Conservation (phyloP, 176 grass and related monocot species). For the Triticum aestivum region DNA sequence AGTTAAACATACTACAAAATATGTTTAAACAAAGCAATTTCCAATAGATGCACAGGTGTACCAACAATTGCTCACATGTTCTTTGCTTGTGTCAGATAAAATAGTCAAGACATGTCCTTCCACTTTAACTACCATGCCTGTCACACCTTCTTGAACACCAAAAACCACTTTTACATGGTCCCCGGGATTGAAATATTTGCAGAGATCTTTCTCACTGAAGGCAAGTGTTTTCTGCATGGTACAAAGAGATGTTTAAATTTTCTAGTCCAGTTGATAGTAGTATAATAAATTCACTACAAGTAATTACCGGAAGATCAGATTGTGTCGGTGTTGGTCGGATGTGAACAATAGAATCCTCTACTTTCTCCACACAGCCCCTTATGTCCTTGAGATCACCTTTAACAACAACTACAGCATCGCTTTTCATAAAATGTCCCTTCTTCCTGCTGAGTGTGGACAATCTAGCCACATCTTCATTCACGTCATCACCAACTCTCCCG, state of each 20-base stretch:
- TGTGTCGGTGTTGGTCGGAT: conserved; percentile 67
- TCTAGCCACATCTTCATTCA: conserved; percentile 59
- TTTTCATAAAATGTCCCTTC: conserved; percentile 86
- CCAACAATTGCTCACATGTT: conserved; percentile 58
- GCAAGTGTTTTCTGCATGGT: conserved; percentile 61
- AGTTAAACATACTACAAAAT: conserved; percentile 7
- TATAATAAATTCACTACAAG: conserved; percentile 1
- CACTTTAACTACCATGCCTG: conserved; percentile 82
- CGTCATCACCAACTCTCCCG: conserved; percentile 64
- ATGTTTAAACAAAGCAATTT: neutral
- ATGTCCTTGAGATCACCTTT: conserved; percentile 72
- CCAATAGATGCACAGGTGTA: neutral
- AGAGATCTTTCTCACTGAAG: conserved; percentile 69
- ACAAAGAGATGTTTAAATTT: conserved; percentile 18
- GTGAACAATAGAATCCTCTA: conserved; percentile 70
- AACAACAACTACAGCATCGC: conserved; percentile 78
- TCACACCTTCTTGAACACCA: conserved; percentile 65
- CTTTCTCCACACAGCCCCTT: conserved; percentile 81
- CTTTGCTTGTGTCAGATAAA: conserved; percentile 81
- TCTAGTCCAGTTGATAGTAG: neutral
- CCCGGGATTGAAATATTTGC: conserved; percentile 81
- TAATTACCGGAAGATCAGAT: conserved; percentile 57
- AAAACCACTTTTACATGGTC: conserved; percentile 89
- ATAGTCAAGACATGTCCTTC: conserved; percentile 74
- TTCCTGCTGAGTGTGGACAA: conserved; percentile 83